Evolutionary conservation across 768 basidiomycete species (phyloP).

Genomic region (Psilocybe cubensis): DNA sequence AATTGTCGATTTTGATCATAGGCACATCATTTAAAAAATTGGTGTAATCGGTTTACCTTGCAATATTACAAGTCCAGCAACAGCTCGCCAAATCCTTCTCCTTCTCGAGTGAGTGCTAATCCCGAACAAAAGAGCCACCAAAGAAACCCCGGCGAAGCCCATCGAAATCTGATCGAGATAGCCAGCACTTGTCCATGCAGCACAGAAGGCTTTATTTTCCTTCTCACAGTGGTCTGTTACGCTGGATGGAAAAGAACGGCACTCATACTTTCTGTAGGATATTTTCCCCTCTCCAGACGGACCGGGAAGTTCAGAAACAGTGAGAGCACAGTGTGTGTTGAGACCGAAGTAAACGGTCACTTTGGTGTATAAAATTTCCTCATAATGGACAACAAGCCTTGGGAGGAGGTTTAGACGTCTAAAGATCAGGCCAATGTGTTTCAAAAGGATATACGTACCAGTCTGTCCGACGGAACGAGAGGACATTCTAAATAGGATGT

Average conservation of each 20-base stretch:
- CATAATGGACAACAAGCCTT: slow-evolving; percentile 48
- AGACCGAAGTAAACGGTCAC: slow-evolving; percentile 64
- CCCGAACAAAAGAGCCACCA: slow-evolving; percentile 65
- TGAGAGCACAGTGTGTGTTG: slow-evolving; percentile 56
- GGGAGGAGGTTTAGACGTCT: not conserved
- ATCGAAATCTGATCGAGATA: slow-evolving; percentile 68
- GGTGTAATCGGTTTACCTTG: slow-evolving; percentile 47
- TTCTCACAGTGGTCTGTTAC: slow-evolving; percentile 50
- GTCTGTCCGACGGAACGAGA: slow-evolving; percentile 60
- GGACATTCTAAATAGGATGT: slow-evolving; percentile 50
- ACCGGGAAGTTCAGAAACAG: slow-evolving; percentile 49
- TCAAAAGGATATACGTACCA: slow-evolving; percentile 45
- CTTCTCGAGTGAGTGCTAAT: slow-evolving; percentile 75
- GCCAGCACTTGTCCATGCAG: slow-evolving; percentile 70
- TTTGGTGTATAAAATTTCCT: slow-evolving; percentile 49
- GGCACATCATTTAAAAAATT: not conserved
- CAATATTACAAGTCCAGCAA: slow-evolving; percentile 63
- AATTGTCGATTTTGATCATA: not conserved
- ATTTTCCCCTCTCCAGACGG: slow-evolving; percentile 44
- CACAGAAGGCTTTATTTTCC: slow-evolving; percentile 63
- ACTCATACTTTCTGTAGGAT: slow-evolving; percentile 59
- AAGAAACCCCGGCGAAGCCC: slow-evolving; percentile 63
- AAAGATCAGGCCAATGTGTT: not conserved
- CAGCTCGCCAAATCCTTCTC: slow-evolving; percentile 76
- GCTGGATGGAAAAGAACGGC: slow-evolving; percentile 66